Evolutionary conservation across 257 asterid genomes (phyloP), one percentile per base, ranked within the genome.

Genomic region (Jacaranda mimosifolia): DNA sequence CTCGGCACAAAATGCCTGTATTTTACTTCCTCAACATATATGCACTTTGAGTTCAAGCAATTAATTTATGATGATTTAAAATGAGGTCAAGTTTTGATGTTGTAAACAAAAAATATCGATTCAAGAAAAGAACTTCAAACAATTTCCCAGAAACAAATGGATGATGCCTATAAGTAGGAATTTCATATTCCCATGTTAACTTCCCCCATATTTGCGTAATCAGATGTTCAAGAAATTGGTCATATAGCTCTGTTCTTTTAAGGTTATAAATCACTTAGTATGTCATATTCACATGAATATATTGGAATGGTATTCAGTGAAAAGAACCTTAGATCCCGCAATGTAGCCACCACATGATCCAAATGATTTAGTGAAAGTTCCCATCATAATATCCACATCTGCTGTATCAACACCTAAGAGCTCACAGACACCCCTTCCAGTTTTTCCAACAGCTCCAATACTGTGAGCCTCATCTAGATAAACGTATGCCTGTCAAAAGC

Each of bases 401-500:
- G 97, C 91, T 12, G 98, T 96, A 77, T 93, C 98, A 78, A 96
- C 99, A 19, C 98, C 98, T 77, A 93, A 80, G 49, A 96, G 97
- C 88, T 96, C 99, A 78, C 99, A 96, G 72, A 96, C 97, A 70
- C 99, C 99, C 82, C 96, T 91, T 79, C 99, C 99, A 19, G 92
- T 77, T 88, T 93, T 93, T 36, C 99, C 99, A 81, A 96, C 85
- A 72, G 99, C 99, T 55, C 99, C 99, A 79, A 96, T 93, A 91
- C 99, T 96, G 85, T 96, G 98, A 66, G 99, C 99, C 92, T 96
- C 99, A 78, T 96, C 99, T 84, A 96, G 88, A 84, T 96, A 96
- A 74, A 91, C 75, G 77, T 89, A 96, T 67, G 88, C 97, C 99
- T 96, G 89, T 55, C 58, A 55, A 21, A 75, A 68, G 58, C 66